These are phyloP conservation scores for Ascodesmis nigricans DNA, from an alignment of 495 filamentous ascomycete species.

Conservation along the genomic window DNA sequence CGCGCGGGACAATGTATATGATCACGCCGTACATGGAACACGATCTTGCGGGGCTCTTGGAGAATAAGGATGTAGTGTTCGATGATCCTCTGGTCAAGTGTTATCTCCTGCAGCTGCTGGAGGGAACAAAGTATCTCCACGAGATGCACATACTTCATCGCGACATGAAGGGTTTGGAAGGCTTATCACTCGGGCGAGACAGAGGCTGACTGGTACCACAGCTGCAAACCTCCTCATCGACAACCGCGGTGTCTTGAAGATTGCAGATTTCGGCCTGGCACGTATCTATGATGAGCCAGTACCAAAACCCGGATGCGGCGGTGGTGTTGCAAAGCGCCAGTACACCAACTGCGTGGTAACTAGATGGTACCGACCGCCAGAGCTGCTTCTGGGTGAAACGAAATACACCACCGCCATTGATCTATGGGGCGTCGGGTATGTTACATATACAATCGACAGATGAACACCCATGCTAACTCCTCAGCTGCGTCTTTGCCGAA, in stretches of 20 bases:
- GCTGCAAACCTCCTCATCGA: constrained; percentile 93
- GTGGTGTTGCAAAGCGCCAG: constrained; percentile 65
- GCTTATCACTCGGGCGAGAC: too few species aligned
- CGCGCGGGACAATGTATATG: constrained; percentile 51
- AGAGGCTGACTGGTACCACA: constrained; percentile 23
- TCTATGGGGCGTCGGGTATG: constrained; percentile 90
- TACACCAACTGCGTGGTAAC: constrained; percentile 93
- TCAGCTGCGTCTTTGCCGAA: constrained; percentile 85
- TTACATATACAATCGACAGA: constrained; percentile 2
- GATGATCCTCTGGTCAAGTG: constrained; percentile 87
- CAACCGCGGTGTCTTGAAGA: constrained; percentile 81
- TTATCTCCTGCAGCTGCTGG: constrained; percentile 83
- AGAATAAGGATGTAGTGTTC: constrained; percentile 76
- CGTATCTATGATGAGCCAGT: constrained; percentile 76
- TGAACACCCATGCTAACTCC: background rate
- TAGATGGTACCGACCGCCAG: constrained; percentile 88
- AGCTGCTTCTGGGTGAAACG: constrained; percentile 67
- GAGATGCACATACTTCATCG: constrained; percentile 76
- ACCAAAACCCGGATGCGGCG: constrained; percentile 56
- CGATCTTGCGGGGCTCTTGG: constrained; percentile 82
- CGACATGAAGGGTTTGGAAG: constrained; percentile 62
- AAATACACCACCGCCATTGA: constrained; percentile 91
- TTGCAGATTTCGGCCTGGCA: constrained; percentile 91
- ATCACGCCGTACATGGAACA: constrained; percentile 98
- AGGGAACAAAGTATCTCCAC: constrained; percentile 77